These are phyloP conservation scores for Leucaena leucocephala DNA, from an alignment of 306 rosid species.

Conservation along the genomic window DNA sequence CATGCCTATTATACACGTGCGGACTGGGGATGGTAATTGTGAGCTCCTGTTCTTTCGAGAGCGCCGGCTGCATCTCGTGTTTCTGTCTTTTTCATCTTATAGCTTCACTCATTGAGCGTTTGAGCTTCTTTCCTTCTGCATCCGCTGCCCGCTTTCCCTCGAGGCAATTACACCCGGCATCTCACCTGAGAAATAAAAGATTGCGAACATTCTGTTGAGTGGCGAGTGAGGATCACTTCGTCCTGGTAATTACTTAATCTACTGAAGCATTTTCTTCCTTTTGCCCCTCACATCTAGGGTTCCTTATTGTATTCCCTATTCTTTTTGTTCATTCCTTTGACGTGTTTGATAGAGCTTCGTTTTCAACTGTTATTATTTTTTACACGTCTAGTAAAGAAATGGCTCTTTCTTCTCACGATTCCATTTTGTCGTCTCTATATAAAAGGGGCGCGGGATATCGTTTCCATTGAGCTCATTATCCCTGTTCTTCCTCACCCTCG, in stretches of 20 bases:
- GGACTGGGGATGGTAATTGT: background rate
- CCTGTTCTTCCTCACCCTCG: background rate
- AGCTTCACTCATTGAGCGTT: background rate
- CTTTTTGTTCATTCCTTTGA: slow-evolving; percentile 20
- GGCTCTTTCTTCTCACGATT: background rate
- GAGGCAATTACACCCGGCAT: background rate
- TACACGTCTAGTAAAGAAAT: background rate
- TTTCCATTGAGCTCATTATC: background rate
- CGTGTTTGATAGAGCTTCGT: slow-evolving; percentile 28
- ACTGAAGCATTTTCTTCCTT: slow-evolving; percentile 2
- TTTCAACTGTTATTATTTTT: background rate
- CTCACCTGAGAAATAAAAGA: background rate
- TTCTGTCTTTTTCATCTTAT: background rate
- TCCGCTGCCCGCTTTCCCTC: background rate
- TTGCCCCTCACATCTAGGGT: slow-evolving; percentile 32
- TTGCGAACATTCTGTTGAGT: background rate
- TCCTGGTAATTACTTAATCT: slow-evolving; percentile 1
- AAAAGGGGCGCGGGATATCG: background rate
- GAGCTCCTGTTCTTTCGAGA: background rate
- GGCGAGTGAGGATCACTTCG: slow-evolving; percentile 28
- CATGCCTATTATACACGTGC: too few relatives aligned
- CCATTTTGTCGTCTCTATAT: background rate
- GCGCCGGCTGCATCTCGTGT: background rate
- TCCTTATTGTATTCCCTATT: background rate
- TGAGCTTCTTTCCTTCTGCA: background rate